Base-by-base conservation (phyloP, 495 filamentous ascomycete species). In the Aspergillus incahuasiensis region DNA sequence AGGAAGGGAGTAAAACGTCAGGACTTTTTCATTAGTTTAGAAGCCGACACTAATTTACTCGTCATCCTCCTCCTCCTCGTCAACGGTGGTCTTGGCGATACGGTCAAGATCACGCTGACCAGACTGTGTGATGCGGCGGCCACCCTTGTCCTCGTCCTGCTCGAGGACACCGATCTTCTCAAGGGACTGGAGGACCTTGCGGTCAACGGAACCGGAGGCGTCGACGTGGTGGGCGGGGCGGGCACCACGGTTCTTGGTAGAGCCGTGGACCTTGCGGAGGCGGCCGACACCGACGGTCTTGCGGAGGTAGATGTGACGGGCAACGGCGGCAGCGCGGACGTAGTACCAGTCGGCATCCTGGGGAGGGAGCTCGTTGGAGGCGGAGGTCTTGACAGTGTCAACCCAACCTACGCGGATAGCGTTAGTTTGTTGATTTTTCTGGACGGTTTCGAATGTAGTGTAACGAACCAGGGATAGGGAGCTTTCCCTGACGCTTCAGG, bases 161-260 rank as follows among this genome's bases (percentile, higher is more conserved):
- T 98, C 94, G 51, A 98, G 78, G 64, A 98, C 90, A 74, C 92
- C 91, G 72, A 98, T 97, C 86, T 96, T 96, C 89, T 97, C 92
- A 45, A 98, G 85, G 51, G 91, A 82, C 85, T 97, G 92, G 73
- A 96, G 79, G 62, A 92, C 84, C 81, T 96, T 96, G 70, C 94
- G 89, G 79, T 98, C 94, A 61, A 98, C 92, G 70, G 83, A 85
- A 68, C 94, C 94, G 68, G 83, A 88, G 73, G 92, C 94, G 73
- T 97, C 88, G 70, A 96, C 91, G 83, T 98, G 94, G 77, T 97
- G 88, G 49, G 83, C 86, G 65, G 94, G 94, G 64, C 90, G 84
- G 63, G 83, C 82, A 63, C 94, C 94, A 69, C 94, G 91, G 85
- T 98, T 98, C 86, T 96, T 96, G 78, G 87, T 86, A 60, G 81